A percentile compares a stretch with the other conserved stretches of the same genome.
phyloP scores from a whole-genome alignment of 176 grass and related monocot genomes.

The Zizania latifolia region DNA sequence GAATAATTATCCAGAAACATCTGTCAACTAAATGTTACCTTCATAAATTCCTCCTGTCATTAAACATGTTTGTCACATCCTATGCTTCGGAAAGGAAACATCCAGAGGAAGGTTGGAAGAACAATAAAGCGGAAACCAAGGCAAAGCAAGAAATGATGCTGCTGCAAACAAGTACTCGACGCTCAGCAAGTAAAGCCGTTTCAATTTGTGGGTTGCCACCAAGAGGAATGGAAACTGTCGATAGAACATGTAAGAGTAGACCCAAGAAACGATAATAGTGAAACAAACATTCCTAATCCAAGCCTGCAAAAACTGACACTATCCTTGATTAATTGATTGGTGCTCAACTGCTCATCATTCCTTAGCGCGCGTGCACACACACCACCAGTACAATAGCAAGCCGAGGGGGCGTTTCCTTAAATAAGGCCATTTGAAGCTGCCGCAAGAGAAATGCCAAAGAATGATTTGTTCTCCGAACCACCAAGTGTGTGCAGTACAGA shows the following conservation, averaged over 20 bases:
- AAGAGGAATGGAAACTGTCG: neutral
- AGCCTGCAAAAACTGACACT: neutral
- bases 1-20: neutral
- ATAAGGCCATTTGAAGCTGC: constrained; percentile 21
- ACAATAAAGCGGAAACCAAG: constrained; percentile 2
- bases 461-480: constrained; percentile 33
- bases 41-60: neutral
- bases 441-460: constrained; percentile 30
- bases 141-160: neutral
- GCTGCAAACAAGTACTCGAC: neutral
- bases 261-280: neutral
- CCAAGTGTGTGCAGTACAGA: constrained; percentile 47
- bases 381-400: constrained; percentile 8
- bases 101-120: neutral
- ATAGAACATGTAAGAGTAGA: neutral
- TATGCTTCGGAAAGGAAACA: neutral
- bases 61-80: constrained; percentile 12
- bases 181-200: constrained; percentile 16
- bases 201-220: neutral
- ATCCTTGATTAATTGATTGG: neutral
- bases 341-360: constrained; percentile 10
- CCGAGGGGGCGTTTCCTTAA: constrained; percentile 30
- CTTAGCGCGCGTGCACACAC: constrained; percentile 8
- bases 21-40: neutral
- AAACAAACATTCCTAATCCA: neutral